Evolutionary conservation across 2,329 filamentous ascomycete species (phyloP), one percentile per base, ranked within the genome.

Genomic region (Teratosphaeria epicoccoides): DNA sequence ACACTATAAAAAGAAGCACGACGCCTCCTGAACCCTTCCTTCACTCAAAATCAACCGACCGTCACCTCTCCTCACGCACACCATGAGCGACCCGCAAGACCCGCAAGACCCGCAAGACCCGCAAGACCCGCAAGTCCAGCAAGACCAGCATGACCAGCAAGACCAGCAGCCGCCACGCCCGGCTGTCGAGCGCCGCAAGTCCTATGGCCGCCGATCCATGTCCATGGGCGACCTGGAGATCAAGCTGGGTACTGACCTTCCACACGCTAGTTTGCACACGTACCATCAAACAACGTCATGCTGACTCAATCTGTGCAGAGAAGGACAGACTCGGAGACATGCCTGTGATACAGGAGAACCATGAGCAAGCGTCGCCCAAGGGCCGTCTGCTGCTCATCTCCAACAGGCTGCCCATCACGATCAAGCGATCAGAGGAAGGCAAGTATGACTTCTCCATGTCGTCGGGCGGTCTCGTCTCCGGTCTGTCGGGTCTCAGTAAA

Each of bases 391-490:
- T 96, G 49, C 83, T 97, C 46, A 84, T 96, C 61, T 96, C 91
- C 29, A 98, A 98, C 69, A 87, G 93, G 50, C 79, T 97, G 43
- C 91, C 93, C 53, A 94, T 97, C 69, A 97, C 91, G 58, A 95
- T 97, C 73, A 96, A 96, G 74, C 85, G 88, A 60, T 85, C 85
- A 49, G 88, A 93, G 49, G 88, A 95, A 76, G 90, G 88, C 63
- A 85, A 85, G 68, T 98, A 95, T 74, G 81, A 84, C 65, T 95
- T 95, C 71, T 88, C 86, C 68, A 95, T 96, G 87, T 97, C 91
- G 46, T 97, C 93, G 1, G 93, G 93, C 52, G 93, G 93, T 40
- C 80, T 98, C 40, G 93, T 97, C 63, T 95, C 88, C 48, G 93
- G 93, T 20, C 77, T 98, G 55, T 95, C 88, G 60, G 93, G 93